Evolutionary conservation across 1,284 basidiomycete genomes (phyloP).

Genomic region (Cryptococcus neoformans): DNA sequence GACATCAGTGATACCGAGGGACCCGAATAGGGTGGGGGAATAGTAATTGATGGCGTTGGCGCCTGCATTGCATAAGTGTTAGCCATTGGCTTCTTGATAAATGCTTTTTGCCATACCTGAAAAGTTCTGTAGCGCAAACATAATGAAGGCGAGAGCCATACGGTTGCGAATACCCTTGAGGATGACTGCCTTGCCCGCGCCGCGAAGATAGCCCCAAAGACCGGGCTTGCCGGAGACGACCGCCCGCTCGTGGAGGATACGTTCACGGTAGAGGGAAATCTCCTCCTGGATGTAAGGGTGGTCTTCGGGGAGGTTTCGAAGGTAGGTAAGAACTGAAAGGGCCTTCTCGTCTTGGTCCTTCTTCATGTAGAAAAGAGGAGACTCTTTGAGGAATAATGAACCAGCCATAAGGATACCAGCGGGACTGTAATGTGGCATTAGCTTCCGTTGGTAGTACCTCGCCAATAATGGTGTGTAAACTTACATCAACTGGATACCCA

Average conservation of each 20-base stretch:
- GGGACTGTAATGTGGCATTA: constrained; percentile 29
- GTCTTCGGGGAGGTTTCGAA: constrained; percentile 50
- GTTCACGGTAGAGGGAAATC: constrained; percentile 21
- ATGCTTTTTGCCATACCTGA: constrained; percentile 3
- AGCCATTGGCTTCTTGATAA: too few species aligned
- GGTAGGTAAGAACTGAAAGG: constrained; percentile 48
- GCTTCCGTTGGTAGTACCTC: neutral
- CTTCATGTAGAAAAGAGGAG: constrained; percentile 51
- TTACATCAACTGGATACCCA: constrained; percentile 54
- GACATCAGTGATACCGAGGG: constrained; percentile 43
- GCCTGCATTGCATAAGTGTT: constrained; percentile 14
- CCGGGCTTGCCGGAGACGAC: constrained; percentile 16
- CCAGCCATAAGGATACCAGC: constrained; percentile 52
- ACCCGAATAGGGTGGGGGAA: constrained; percentile 38
- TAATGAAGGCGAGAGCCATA: constrained; percentile 21
- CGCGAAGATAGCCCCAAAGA: constrained; percentile 19
- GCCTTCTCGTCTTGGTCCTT: constrained; percentile 49
- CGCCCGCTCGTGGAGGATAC: constrained; percentile 28
- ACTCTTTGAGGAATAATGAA: constrained; percentile 53
- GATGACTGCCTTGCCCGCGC: constrained; percentile 22
- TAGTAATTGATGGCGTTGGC: constrained; percentile 21
- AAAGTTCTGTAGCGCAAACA: constrained; percentile 18
- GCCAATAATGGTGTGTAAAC: neutral
- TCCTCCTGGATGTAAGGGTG: constrained; percentile 48
- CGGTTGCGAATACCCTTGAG: constrained; percentile 22